Evolutionary conservation across 2,329 filamentous ascomycete species (phyloP).

Genomic region (Scytalidium sp.): DNA sequence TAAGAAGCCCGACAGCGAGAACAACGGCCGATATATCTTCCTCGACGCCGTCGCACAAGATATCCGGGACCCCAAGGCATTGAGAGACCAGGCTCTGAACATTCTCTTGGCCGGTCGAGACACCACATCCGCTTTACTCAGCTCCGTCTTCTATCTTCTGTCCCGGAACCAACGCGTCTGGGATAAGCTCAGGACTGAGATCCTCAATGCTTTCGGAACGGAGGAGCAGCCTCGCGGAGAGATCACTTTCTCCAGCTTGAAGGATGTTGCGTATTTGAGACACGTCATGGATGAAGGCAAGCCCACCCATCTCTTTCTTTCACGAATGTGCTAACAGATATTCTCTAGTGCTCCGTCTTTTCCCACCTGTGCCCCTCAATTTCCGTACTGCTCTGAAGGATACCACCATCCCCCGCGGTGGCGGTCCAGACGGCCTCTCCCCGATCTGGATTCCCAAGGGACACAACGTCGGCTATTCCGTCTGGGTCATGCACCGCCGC

Average conservation of each 20-base stretch:
- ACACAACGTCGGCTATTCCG: conserved; percentile 15
- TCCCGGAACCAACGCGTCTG: conserved; percentile 27
- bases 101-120: conserved; percentile 37
- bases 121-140: conserved; percentile 33
- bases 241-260: conserved; percentile 54
- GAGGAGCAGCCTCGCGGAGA: not conserved
- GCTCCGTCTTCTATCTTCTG: conserved; percentile 28
- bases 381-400: conserved; percentile 13
- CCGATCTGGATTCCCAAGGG: conserved; percentile 23
- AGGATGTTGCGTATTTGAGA: conserved; percentile 55
- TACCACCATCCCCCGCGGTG: conserved; percentile 23
- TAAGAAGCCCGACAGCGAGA: conserved; percentile 12
- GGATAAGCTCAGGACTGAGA: conserved; percentile 24
- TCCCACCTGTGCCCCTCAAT: conserved; percentile 9
- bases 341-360: conserved; percentile 12
- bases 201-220: not conserved
- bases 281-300: conserved; percentile 46
- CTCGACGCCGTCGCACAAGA: conserved; percentile 20
- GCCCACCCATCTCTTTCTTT: not conserved
- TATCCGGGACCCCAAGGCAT: conserved; percentile 27
- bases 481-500: conserved; percentile 23
- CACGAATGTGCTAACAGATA: not conserved
- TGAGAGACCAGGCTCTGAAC: conserved; percentile 29
- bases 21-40: conserved; percentile 29
- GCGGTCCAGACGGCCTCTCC: conserved; percentile 22